Conservation (phyloP, 352 stramenopile genomes). For the Globisporangium nodosum region DNA sequence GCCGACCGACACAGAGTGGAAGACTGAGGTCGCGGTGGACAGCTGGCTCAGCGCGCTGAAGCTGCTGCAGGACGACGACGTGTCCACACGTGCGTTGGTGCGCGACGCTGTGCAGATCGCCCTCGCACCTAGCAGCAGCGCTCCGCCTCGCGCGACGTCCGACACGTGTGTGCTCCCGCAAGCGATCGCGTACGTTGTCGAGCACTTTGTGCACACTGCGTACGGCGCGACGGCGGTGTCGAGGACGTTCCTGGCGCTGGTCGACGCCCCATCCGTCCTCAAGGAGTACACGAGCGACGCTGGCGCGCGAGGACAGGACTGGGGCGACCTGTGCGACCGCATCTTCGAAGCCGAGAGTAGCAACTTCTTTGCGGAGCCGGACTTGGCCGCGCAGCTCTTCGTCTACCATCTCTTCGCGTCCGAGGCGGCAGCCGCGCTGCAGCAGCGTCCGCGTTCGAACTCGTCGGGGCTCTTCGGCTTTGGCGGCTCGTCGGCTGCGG, state of each 20-base stretch:
- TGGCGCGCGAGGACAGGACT: slow-evolving; percentile 35
- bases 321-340: slow-evolving; percentile 49
- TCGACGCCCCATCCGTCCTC: slow-evolving; percentile 38
- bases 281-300: slow-evolving; percentile 31
- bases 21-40: slow-evolving; percentile 28
- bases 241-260: slow-evolving; percentile 26
- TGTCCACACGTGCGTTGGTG: slow-evolving; percentile 23
- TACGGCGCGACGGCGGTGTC: slow-evolving; percentile 23
- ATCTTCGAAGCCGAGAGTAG: slow-evolving; percentile 80
- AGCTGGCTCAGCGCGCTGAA: slow-evolving; percentile 53
- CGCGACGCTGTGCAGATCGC: slow-evolving; percentile 29
- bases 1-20: not conserved
- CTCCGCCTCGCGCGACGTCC: slow-evolving; percentile 18
- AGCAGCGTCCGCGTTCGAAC: slow-evolving; percentile 3
- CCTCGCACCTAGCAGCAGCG: slow-evolving; percentile 11
- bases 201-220: slow-evolving; percentile 23
- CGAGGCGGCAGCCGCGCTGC: not conserved
- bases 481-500: not conserved
- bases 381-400: slow-evolving; percentile 57
- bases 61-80: slow-evolving; percentile 70
- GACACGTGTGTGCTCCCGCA: slow-evolving; percentile 55
- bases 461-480: slow-evolving; percentile 9
- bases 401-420: slow-evolving; percentile 32
- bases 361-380: slow-evolving; percentile 70
- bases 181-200: slow-evolving; percentile 41